phyloP scores from a whole-genome alignment of 768 basidiomycete species.

The Harrya chromipes region DNA sequence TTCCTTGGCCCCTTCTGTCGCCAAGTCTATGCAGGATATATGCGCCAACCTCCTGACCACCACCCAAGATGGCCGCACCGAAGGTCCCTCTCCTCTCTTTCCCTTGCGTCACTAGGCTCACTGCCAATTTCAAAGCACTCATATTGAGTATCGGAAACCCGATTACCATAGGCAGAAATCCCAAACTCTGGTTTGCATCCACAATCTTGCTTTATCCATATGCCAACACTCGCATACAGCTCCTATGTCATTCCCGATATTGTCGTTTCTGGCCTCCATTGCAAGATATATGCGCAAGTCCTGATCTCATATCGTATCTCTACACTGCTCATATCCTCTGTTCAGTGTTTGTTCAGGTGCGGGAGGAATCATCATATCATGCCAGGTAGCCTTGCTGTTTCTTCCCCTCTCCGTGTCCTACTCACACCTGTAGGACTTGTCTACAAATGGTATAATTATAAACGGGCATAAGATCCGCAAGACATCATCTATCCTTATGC shows the following conservation, averaged over 20 bases:
- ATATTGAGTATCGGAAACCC: slow-evolving; percentile 60
- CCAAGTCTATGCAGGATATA: slow-evolving; percentile 37
- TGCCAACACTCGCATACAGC: slow-evolving; percentile 19
- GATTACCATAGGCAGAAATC: slow-evolving; percentile 67
- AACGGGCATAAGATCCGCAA: slow-evolving; percentile 70
- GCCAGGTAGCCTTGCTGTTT: slow-evolving; percentile 48
- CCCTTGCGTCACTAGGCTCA: background rate
- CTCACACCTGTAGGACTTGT: slow-evolving; percentile 53
- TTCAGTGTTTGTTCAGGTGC: slow-evolving; percentile 63
- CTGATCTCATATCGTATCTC: background rate
- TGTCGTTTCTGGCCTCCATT: slow-evolving; percentile 68
- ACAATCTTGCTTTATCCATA: background rate
- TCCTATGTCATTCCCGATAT: slow-evolving; percentile 63
- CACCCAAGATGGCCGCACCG: slow-evolving; percentile 56
- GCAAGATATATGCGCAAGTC: slow-evolving; percentile 75
- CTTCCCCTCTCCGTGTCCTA: background rate
- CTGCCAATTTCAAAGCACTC: slow-evolving; percentile 42
- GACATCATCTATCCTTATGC: slow-evolving; percentile 67
- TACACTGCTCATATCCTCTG: background rate
- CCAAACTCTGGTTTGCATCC: slow-evolving; percentile 53
- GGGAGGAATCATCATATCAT: slow-evolving; percentile 75
- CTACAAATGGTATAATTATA: slow-evolving; percentile 70
- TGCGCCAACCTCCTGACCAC: slow-evolving; percentile 72
- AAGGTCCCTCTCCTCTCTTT: slow-evolving; percentile 42
- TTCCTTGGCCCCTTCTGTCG: slow-evolving; percentile 10